These are phyloP conservation scores for Zostera marina DNA, from an alignment of 116 monocot species.

Conservation along the genomic window DNA sequence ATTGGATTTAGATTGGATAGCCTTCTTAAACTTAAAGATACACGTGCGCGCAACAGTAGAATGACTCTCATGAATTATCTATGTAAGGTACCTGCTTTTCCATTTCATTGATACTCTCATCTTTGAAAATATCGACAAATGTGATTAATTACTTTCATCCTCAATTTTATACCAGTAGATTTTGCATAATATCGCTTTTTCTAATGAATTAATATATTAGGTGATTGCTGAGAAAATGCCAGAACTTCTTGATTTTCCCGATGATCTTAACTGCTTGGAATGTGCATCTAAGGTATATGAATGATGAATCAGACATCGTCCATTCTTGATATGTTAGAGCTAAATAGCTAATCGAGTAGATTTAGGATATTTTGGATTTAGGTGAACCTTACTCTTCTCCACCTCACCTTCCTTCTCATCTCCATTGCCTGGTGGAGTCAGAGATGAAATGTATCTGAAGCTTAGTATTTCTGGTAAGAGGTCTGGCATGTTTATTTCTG, in stretches of 20 bases:
- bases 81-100: conserved; percentile 49
- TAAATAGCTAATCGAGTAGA: no score
- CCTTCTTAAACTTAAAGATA: conserved; percentile 84
- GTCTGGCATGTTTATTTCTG: no score
- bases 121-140: background rate
- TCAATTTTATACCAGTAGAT: background rate
- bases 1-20: conserved; percentile 93
- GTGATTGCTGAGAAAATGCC: conserved; percentile 86
- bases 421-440: no score
- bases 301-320: background rate
- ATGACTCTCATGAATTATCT: conserved; percentile 95
- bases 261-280: conserved; percentile 71
- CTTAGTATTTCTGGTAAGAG: no score
- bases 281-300: conserved; percentile 52
- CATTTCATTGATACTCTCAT: background rate
- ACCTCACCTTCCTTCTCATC: no score
- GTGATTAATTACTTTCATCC: background rate
- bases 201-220: conserved; percentile 10
- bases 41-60: conserved; percentile 77
- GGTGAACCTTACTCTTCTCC: no score
- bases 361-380: no score
- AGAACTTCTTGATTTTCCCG: conserved; percentile 78
- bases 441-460: no score
- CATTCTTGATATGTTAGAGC: no score
- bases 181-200: background rate